Evolutionary conservation across 768 basidiomycete genomes (phyloP), one percentile per base, ranked within the genome.

Genomic region (Collybiopsis confluens): DNA sequence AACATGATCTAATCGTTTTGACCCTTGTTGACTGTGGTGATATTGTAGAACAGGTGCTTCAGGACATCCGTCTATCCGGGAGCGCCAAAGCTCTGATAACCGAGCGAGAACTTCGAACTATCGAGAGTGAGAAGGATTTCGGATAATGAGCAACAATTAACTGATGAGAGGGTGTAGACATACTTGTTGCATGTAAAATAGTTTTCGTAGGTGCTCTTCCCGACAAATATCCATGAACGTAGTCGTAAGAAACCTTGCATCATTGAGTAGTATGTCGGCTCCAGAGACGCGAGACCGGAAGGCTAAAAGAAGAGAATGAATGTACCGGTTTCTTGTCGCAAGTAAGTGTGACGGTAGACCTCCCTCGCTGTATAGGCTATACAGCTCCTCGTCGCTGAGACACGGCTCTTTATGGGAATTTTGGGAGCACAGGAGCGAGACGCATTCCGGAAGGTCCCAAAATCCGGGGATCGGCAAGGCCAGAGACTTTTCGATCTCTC

Each of bases 131-230:
- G n/a, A n/a, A n/a, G n/a, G n/a, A n/a, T n/a, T n/a, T n/a, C n/a
- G n/a, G n/a, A n/a, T n/a, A n/a, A n/a, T n/a, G n/a, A n/a, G n/a
- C n/a, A n/a, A n/a, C n/a, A n/a, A n/a, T n/a, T n/a, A n/a, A n/a
- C n/a, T n/a, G n/a, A n/a, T n/a, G n/a, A n/a, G n/a, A n/a, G n/a
- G n/a, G n/a, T n/a, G n/a, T n/a, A n/a, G 9, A 63, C 67, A 13
- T 49, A 77, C 78, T 69, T 80, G 76, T 60, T 77, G 76, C 73
- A 79, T 78, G 58, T 75, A 79, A 58, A 80, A 77, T 2, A 80
- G 62, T 57, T 79, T 79, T n/a, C 77, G 68, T 30, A 80, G 59
- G 24, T 71, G 67, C 2, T 69, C 65, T 23, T 64, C 40, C 18
- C 52, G 64, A 58, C 78, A 79, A 16, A 80, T 61, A 57, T 79